Conservation (phyloP, 805 yeast genomes). For the Saturnispora galanensis region DNA sequence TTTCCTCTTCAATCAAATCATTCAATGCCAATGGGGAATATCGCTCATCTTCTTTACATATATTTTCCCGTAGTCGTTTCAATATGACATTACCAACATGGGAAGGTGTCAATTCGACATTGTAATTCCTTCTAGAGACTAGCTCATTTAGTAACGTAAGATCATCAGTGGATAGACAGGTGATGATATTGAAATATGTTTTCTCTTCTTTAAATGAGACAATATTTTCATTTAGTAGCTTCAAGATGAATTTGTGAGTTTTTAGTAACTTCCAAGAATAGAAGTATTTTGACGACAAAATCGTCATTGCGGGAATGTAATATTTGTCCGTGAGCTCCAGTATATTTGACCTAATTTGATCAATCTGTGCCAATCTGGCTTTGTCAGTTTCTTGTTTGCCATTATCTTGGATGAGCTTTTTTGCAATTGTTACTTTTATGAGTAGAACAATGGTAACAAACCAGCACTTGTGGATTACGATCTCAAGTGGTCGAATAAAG, state of each 20-base stretch:
- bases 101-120: background rate
- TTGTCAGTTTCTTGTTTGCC: constrained; percentile 7
- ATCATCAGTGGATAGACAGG: constrained; percentile 14
- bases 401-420: constrained; percentile 5
- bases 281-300: constrained; percentile 47
- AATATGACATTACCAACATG: constrained; percentile 5
- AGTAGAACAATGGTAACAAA: constrained; percentile 13
- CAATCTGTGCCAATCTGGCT: background rate
- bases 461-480: constrained; percentile 30
- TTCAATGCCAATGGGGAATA: background rate
- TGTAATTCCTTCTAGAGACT: constrained; percentile 4
- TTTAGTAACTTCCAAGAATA: constrained; percentile 62
- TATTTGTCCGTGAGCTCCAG: constrained; percentile 8
- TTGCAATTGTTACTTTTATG: constrained; percentile 25
- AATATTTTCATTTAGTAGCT: constrained; percentile 21
- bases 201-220: constrained; percentile 2
- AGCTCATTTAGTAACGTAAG: constrained; percentile 11
- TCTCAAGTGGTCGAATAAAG: constrained; percentile 30
- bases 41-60: constrained; percentile 4
- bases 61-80: background rate
- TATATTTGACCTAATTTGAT: constrained; percentile 1
- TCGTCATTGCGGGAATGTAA: constrained; percentile 32
- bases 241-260: constrained; percentile 37
- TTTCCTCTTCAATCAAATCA: background rate
- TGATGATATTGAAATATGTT: constrained; percentile 13